Percentiles rank a stretch among this genome's conserved stretches.
Evolutionary conservation across 306 rosid species (phyloP).

Genomic region (Rosa persica): DNA sequence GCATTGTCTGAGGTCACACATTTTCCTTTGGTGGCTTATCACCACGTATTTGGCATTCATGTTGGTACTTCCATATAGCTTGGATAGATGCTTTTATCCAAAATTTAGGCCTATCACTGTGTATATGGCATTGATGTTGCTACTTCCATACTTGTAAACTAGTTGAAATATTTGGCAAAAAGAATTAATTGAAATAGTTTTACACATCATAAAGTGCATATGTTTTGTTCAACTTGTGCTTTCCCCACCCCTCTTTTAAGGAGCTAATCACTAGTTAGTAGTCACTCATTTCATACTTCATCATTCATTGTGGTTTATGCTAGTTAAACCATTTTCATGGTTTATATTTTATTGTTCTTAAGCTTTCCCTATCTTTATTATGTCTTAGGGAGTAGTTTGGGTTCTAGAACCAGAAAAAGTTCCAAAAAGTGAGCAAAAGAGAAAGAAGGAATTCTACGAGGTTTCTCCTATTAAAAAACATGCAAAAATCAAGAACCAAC

Average conservation of each 20-base stretch:
- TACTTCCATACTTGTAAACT: not conserved
- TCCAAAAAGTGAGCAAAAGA: conserved; percentile 58
- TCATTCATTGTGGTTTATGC: not conserved
- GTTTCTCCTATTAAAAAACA: conserved; percentile 62
- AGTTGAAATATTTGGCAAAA: not conserved
- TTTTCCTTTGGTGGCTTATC: no score
- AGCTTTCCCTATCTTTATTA: conserved; percentile 24
- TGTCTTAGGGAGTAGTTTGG: conserved; percentile 82
- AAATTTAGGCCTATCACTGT: no score
- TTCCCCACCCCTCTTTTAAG: no score
- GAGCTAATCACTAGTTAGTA: no score
- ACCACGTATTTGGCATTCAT: no score
- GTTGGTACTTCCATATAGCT: no score
- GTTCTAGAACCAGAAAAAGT: conserved; percentile 65
- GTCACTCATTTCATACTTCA: no score
- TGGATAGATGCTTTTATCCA: no score
- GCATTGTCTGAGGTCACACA: no score
- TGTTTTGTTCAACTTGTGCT: no score
- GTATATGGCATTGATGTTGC: not conserved
- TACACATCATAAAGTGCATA: not conserved
- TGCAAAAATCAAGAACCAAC: conserved; percentile 53
- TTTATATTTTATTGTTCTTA: not conserved
- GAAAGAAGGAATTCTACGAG: conserved; percentile 59
- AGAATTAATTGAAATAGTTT: not conserved
- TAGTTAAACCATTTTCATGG: not conserved